Evolutionary conservation across 2,329 filamentous ascomycete species (phyloP), one percentile per base, ranked within the genome.

Genomic region (Monosporascus sp.): DNA sequence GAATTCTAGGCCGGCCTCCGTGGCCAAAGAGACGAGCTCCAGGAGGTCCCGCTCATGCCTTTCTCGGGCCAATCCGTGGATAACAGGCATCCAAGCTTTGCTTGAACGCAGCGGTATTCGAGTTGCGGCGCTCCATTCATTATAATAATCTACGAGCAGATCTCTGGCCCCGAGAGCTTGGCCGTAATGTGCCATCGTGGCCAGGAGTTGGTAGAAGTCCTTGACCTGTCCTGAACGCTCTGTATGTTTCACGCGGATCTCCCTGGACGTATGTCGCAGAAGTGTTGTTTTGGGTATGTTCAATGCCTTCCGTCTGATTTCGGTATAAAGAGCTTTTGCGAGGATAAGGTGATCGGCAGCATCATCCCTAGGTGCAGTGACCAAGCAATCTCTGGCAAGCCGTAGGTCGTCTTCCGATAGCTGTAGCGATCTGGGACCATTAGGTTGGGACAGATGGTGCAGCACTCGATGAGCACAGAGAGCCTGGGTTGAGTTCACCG

Each of bases 401-500:
- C 68, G 70, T 52, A 79, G 70, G 55, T 78, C 77, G 38, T 70
- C 68, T 51, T 69, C 55, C 74, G 63, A 24, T 68, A 70, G 17
- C 63, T 63, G 8, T 66, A 64, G 45, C 65, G 60, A 7, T 65
- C 61, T 18, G 60, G 31, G 4, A 14, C 14, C 60, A 35, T 71
- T 69, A 58, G 78, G 70, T 51, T 67, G 62, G 6, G 66, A 56
- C n/a, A 90, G 73, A 65, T 90, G 81, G 22, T 78, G 71, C 54
- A 89, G 79, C 44, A 90, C 82, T 40, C 76, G 70, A 31, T 78
- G 65, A 20, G 81, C 77, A 60, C 84, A 74, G n/a, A 77, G 70
- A 1, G 88, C 86, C 62, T 94, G 87, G 43, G 85, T 78, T 61
- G 82, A 76, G 69, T 89, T 84, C 66, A 90, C 64, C 50, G 77